Evolutionary conservation across 1,139 yeast species (phyloP).

Genomic region (Kodamaea sp.): DNA sequence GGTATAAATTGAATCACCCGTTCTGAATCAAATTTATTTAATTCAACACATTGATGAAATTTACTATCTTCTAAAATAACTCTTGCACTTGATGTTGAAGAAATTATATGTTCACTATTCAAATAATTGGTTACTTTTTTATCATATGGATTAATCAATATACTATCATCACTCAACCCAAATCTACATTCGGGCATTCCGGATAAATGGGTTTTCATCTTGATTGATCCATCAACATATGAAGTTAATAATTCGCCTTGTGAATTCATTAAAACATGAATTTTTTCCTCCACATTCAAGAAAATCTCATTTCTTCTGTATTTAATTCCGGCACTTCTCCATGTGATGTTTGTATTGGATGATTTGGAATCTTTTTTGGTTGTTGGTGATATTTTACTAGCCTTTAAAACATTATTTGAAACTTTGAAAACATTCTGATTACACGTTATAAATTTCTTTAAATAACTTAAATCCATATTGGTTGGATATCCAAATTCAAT

Average conservation of each 20-base stretch:
- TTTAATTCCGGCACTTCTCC: slow-evolving; percentile 73
- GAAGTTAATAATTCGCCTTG: slow-evolving; percentile 63
- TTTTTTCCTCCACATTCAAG: slow-evolving; percentile 71
- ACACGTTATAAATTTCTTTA: slow-evolving; percentile 26
- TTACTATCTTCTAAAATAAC: slow-evolving; percentile 73
- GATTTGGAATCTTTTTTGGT: slow-evolving; percentile 3
- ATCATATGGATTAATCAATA: slow-evolving; percentile 14
- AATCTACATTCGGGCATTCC: slow-evolving; percentile 72
- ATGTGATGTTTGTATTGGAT: slow-evolving; percentile 33
- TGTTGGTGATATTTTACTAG: not conserved
- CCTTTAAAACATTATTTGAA: slow-evolving; percentile 6
- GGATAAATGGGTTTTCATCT: slow-evolving; percentile 67
- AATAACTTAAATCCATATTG: slow-evolving; percentile 52
- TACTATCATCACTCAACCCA: slow-evolving; percentile 51
- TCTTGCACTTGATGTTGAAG: slow-evolving; percentile 23
- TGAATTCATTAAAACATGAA: slow-evolving; percentile 62
- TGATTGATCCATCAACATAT: slow-evolving; percentile 74
- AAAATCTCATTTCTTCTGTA: slow-evolving; percentile 81
- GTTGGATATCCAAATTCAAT: slow-evolving; percentile 83
- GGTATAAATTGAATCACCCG: slow-evolving; percentile 73
- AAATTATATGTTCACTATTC: not conserved
- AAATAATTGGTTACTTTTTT: not conserved
- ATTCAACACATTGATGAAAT: slow-evolving; percentile 83
- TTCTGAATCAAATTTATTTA: slow-evolving; percentile 64
- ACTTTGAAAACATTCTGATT: slow-evolving; percentile 24